Evolutionary conservation across 2,329 filamentous ascomycete genomes (phyloP), one percentile per base, ranked within the genome.

Genomic region (Tympanopsis confertula): DNA sequence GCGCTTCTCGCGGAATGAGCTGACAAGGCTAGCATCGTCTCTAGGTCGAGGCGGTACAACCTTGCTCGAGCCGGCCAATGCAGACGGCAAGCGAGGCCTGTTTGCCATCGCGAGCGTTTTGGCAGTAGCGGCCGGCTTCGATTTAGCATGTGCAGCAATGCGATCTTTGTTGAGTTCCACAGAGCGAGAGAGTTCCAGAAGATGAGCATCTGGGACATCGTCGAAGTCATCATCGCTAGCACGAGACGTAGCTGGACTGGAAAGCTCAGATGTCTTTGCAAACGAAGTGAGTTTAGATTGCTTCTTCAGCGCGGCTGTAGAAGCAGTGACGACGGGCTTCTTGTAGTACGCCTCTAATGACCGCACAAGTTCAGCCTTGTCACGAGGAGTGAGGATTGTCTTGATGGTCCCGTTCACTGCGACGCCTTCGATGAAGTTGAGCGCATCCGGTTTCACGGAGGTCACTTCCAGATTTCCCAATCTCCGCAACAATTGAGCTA

Each of bases 401-500:
- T 74, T 80, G 45, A 80, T 72, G 15, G 68, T 60, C 43, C 72
- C 70, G 52, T 66, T 61, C 53, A 74, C 68, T 38, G 66, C 59
- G 26, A 79, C 78, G 49, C 79, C 76, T 39, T 73, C 69, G 45
- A 89, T 78, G 45, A 73, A 76, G 20, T 65, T 61, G 19, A 74
- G 63, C 2, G 79, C 69, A 3, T 66, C 66, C 13, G 71, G 55
- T 26, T 78, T 73, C 20, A 94, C 72, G 17, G 30, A 12, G 38
- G 78, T 76, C 47, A 94, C 77, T 38, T 74, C 70, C 36, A 85
- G 81, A 46, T 88, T 81, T 29, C 79, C 77, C n/a, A 98, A 66
- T 17, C 86, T 80, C 13, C 74, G 74, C 24, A 98, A 70, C 41
- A 98, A 78, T 55, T 94, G 94, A 48, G 79, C 77, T 20, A 95